Conservation (phyloP, 2,329 filamentous ascomycete genomes). For the Fusarium poae region DNA sequence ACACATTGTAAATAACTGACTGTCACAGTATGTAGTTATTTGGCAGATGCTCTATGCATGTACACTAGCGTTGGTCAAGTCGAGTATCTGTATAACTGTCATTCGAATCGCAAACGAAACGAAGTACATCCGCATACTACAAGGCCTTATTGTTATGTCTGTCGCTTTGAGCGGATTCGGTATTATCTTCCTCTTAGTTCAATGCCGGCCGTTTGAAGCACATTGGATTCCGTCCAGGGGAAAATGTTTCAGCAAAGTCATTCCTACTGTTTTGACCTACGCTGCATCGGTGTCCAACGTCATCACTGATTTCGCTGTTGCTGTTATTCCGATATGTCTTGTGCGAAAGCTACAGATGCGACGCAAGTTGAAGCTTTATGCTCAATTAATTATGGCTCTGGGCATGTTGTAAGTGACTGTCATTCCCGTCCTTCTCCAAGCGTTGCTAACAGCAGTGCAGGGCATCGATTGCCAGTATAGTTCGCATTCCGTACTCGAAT, state of each 20-base stretch:
- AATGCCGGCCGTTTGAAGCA: constrained; percentile 9
- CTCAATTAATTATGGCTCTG: constrained; percentile 12
- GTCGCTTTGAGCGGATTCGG: constrained; percentile 3
- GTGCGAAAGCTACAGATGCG: constrained; percentile 29
- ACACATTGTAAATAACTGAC: background rate
- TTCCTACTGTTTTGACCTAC: constrained; percentile 22
- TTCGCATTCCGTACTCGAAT: constrained; percentile 19
- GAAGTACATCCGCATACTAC: background rate
- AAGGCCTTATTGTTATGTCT: constrained; percentile 1
- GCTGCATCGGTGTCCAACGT: constrained; percentile 25
- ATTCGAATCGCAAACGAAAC: constrained; percentile 15
- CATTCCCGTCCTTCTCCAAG: too few species aligned
- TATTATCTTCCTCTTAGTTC: constrained; percentile 1
- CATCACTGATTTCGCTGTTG: constrained; percentile 13
- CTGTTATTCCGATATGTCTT: constrained; percentile 15
- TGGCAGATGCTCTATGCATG: constrained; percentile 28
- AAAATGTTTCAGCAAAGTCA: constrained; percentile 6
- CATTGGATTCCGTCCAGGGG: constrained; percentile 12
- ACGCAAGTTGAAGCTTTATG: constrained; percentile 11
- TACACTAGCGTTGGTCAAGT: constrained; percentile 11
- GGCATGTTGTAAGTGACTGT: constrained; percentile 17
- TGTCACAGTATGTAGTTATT: constrained; percentile 1
- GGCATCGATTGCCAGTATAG: constrained; percentile 21
- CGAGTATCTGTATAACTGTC: constrained; percentile 20
- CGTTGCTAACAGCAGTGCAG: background rate